These are phyloP conservation scores for Vaccinium macrocarpon DNA, from an alignment of 148 eudicot genomes.

Conservation along the genomic window DNA sequence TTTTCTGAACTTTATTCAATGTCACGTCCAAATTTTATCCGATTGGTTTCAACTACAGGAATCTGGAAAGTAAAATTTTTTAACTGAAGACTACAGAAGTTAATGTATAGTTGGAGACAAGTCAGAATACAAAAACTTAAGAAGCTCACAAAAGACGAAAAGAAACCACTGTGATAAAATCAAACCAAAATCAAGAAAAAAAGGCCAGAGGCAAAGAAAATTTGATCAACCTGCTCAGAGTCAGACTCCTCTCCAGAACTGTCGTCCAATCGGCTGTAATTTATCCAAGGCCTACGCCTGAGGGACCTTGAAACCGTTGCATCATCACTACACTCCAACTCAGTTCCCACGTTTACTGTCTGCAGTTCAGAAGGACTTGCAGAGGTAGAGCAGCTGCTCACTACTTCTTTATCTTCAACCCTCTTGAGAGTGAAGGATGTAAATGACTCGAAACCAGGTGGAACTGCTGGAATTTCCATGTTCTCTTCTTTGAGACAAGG, in stretches of 20 bases:
- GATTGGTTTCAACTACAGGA: neutral
- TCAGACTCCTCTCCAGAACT: constrained; percentile 64
- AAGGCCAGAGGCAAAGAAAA: neutral
- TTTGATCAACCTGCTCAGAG: constrained; percentile 58
- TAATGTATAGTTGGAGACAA: too few relatives aligned
- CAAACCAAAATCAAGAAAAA: neutral
- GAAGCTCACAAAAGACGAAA: neutral
- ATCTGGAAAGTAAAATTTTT: neutral
- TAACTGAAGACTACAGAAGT: neutral
- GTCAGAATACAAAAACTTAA: too few relatives aligned
- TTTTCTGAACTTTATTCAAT: neutral
- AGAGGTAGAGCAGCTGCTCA: constrained; percentile 48
- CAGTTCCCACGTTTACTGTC: constrained; percentile 36
- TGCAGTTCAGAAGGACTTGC: constrained; percentile 46
- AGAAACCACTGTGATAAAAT: neutral
- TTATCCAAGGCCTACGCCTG: constrained; percentile 54
- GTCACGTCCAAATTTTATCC: neutral
- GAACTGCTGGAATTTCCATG: constrained; percentile 71
- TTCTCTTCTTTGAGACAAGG: constrained; percentile 65
- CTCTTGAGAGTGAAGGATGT: constrained; percentile 57
- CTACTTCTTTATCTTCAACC: constrained; percentile 45
- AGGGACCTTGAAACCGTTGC: constrained; percentile 48
- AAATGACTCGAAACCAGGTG: constrained; percentile 91
- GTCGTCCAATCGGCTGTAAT: constrained; percentile 43
- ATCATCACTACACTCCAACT: constrained; percentile 34